Evolutionary conservation across 345 rosid species (phyloP).

Genomic region (Lepidium aucheri): DNA sequence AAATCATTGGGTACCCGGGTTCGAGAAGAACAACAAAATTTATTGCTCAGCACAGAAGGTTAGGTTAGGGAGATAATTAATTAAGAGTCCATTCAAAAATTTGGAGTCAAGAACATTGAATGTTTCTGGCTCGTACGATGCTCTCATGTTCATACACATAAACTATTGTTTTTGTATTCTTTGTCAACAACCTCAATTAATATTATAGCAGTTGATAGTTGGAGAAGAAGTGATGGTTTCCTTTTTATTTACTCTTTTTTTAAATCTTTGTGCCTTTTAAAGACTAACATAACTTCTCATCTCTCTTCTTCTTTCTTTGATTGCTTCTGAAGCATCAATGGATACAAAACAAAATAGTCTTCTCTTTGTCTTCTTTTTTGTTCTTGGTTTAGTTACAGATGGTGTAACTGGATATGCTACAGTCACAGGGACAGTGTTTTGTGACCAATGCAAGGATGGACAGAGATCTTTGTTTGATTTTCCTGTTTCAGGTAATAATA

Average conservation of each 20-base stretch:
- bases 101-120: slow-evolving; percentile 20
- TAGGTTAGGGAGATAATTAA: slow-evolving; percentile 15
- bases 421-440: slow-evolving; percentile 68
- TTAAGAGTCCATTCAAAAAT: not conserved
- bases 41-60: slow-evolving; percentile 20
- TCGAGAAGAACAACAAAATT: not conserved
- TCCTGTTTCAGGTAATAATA: slow-evolving; percentile 50
- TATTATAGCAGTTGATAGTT: slow-evolving; percentile 49
- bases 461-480: slow-evolving; percentile 62
- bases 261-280: not conserved
- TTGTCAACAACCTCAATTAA: slow-evolving; percentile 31
- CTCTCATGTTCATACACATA: slow-evolving; percentile 25
- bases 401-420: slow-evolving; percentile 45
- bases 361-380: slow-evolving; percentile 32
- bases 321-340: slow-evolving; percentile 29
- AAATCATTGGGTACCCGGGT: too few species aligned
- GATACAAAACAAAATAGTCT: slow-evolving; percentile 27
- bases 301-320: slow-evolving; percentile 11
- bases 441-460: slow-evolving; percentile 95
- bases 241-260: slow-evolving; percentile 15
- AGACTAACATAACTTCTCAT: slow-evolving; percentile 9
- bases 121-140: slow-evolving; percentile 15
- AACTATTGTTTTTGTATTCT: not conserved
- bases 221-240: slow-evolving; percentile 11
- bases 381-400: slow-evolving; percentile 43